A percentile compares a stretch with the other conserved stretches of the same genome.
Conservation (phyloP, 495 filamentous ascomycete species). For the Pyrenopolyporus hunteri region DNA sequence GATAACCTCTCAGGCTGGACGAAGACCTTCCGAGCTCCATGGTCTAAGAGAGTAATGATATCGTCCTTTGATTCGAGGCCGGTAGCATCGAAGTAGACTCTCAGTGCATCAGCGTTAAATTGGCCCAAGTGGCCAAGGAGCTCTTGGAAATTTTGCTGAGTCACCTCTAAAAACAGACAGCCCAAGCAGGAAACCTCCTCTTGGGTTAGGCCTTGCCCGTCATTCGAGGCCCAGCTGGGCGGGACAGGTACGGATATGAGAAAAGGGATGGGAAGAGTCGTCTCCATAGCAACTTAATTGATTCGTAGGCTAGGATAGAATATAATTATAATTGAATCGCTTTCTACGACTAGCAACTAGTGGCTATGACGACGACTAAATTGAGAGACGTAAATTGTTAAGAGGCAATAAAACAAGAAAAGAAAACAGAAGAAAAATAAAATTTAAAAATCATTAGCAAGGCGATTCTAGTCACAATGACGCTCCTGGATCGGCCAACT, state of each 20-base stretch:
- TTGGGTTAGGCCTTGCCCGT: slow-evolving; percentile 60
- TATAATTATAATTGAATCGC: not conserved
- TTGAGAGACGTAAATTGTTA: slow-evolving; percentile 1
- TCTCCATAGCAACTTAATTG: slow-evolving; percentile 53
- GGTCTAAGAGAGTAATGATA: slow-evolving; percentile 79
- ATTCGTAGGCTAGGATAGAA: not conserved
- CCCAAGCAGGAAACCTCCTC: slow-evolving; percentile 81
- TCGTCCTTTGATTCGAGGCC: slow-evolving; percentile 70
- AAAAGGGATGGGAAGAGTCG: slow-evolving; percentile 61
- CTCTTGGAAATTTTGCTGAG: slow-evolving; percentile 60
- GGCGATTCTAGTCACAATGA: slow-evolving; percentile 29
- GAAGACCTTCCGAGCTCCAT: slow-evolving; percentile 87
- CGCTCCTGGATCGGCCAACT: slow-evolving; percentile 40
- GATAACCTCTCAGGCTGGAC: slow-evolving; percentile 68
- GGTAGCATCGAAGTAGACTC: slow-evolving; percentile 78
- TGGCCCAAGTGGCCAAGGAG: slow-evolving; percentile 70
- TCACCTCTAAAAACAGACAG: slow-evolving; percentile 72
- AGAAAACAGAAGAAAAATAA: slow-evolving; percentile 20
- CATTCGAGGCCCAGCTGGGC: slow-evolving; percentile 53
- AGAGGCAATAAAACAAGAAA: not conserved
- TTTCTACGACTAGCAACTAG: not conserved
- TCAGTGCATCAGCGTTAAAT: slow-evolving; percentile 65
- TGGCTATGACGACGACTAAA: slow-evolving; percentile 24
- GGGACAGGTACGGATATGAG: slow-evolving; percentile 64
- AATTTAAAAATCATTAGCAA: too few relatives aligned